Base-by-base conservation (phyloP, 1,284 basidiomycete genomes). In the Porogramme epimiltina region DNA sequence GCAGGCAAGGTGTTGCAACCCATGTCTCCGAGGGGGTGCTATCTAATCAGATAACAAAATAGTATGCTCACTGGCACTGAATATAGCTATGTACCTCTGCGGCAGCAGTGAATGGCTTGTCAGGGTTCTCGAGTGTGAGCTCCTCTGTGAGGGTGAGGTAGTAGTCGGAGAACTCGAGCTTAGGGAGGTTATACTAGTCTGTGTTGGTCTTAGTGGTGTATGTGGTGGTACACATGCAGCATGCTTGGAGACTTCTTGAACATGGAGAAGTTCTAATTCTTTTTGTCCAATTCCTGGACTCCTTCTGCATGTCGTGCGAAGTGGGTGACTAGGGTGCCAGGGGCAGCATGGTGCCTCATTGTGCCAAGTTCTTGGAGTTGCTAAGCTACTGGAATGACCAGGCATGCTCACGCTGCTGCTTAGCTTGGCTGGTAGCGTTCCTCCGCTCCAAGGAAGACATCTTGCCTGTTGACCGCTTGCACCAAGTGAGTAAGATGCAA, bases 201-300 rank as follows among this genome's bases (percentile, higher is more conserved):
- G 50, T 64, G 51, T 31, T 55, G 38, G 49, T 67, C 62, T 66
- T 64, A 39, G 66, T 65, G 20, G 57, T 59, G 5, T 66, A 69
- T 1, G 72, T 73, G 3, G 82, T 80, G n/a, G n/a, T n/a, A n/a
- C n/a, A n/a, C n/a, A n/a, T n/a, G n/a, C 52, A 77, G 76, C 45
- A 80, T 66, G 59, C 81, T 84, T 3, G 77, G 76, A 3, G 73
- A 75, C 62, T 85, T 87, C 66, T 85, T 81, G 73, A 87, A 88
- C 83, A 89, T 82, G 44, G 57, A 51, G 49, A 68, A 66, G 56
- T 66, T 66, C n/a, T n/a, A n/a, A n/a, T n/a, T n/a, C 63, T 67
- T 68, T 54, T 66, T 66, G 52, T 66, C 65, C 41, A 49, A 49
- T 24, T 65, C 64, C 22, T n/a, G n/a, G n/a, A n/a, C n/a, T n/a